Conservation (phyloP, 139 green algal genomes). For the Ettlia oleoabundans region DNA sequence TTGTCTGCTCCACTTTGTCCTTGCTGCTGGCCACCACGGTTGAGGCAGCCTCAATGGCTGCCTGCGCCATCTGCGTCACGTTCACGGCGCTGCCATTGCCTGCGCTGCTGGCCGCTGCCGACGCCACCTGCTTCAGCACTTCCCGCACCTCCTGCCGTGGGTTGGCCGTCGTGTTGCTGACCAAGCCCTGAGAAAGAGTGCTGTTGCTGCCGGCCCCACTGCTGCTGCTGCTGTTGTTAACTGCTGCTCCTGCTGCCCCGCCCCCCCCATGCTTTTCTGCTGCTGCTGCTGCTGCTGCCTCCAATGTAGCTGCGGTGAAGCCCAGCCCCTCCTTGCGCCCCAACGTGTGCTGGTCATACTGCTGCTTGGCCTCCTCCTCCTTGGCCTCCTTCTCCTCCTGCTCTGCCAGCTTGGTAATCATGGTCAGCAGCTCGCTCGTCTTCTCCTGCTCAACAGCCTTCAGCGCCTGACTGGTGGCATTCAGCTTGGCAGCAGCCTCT, state of each 20-base stretch:
- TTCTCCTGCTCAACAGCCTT: slow-evolving; percentile 44
- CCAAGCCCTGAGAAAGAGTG: background rate
- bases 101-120: background rate
- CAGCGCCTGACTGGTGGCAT: slow-evolving; percentile 37
- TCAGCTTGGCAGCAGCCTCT: slow-evolving; percentile 31
- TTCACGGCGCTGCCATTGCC: slow-evolving; percentile 26
- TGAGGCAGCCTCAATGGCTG: slow-evolving; percentile 37
- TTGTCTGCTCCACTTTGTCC: slow-evolving; percentile 35
- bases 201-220: background rate
- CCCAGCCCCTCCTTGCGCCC: slow-evolving; percentile 14
- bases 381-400: slow-evolving; percentile 27
- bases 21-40: slow-evolving; percentile 41
- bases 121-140: slow-evolving; percentile 14
- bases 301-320: background rate
- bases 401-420: slow-evolving; percentile 34
- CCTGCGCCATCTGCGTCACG: slow-evolving; percentile 39
- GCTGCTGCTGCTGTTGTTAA: background rate
- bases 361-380: background rate
- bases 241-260: background rate
- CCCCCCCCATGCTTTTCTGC: background rate
- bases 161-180: too few relatives aligned
- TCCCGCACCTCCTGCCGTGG: slow-evolving; percentile 15
- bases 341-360: background rate
- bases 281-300: background rate
- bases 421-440: slow-evolving; percentile 38